A percentile compares a stretch with the other conserved stretches of the same genome.
Evolutionary conservation across 805 yeast genomes (phyloP).

Genomic region (Suhomyces kilbournensis): DNA sequence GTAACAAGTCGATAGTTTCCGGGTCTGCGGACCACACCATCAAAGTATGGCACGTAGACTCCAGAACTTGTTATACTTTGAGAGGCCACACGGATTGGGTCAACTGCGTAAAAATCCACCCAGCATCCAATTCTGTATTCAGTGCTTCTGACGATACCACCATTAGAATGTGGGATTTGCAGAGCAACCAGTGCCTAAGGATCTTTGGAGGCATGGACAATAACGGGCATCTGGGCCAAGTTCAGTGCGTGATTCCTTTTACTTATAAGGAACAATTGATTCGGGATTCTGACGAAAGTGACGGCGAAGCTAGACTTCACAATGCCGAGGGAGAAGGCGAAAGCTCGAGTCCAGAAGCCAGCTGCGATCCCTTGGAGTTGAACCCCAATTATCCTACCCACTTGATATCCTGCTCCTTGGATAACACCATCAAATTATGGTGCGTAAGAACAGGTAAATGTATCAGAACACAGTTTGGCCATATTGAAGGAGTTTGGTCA

Average conservation of each 20-base stretch:
- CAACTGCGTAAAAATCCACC: slow-evolving; percentile 82
- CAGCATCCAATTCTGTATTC: slow-evolving; percentile 72
- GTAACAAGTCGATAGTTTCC: slow-evolving; percentile 76
- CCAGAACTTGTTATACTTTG: slow-evolving; percentile 86
- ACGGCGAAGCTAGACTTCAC: not conserved
- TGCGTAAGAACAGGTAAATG: slow-evolving; percentile 84
- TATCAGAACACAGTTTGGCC: slow-evolving; percentile 93
- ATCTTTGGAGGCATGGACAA: slow-evolving; percentile 72
- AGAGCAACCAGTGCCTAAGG: slow-evolving; percentile 71
- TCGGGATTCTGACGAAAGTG: slow-evolving; percentile 41
- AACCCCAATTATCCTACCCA: slow-evolving; percentile 66
- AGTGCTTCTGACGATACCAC: slow-evolving; percentile 92
- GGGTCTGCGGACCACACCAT: slow-evolving; percentile 93
- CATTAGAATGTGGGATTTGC: slow-evolving; percentile 90
- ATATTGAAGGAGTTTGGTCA: slow-evolving; percentile 97
- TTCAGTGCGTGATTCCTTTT: slow-evolving; percentile 87
- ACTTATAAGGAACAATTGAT: slow-evolving; percentile 61
- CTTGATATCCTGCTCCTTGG: slow-evolving; percentile 80
- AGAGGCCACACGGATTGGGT: slow-evolving; percentile 95
- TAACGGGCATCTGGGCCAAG: slow-evolving; percentile 90
- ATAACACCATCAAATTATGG: slow-evolving; percentile 92
- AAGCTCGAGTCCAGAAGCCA: not conserved
- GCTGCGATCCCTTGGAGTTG: slow-evolving; percentile 7
- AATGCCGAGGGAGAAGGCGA: not conserved
- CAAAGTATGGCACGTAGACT: slow-evolving; percentile 95